Conservation (phyloP, 225 moss, liverwort and hornwort species). For the Lunularia cruciata region DNA sequence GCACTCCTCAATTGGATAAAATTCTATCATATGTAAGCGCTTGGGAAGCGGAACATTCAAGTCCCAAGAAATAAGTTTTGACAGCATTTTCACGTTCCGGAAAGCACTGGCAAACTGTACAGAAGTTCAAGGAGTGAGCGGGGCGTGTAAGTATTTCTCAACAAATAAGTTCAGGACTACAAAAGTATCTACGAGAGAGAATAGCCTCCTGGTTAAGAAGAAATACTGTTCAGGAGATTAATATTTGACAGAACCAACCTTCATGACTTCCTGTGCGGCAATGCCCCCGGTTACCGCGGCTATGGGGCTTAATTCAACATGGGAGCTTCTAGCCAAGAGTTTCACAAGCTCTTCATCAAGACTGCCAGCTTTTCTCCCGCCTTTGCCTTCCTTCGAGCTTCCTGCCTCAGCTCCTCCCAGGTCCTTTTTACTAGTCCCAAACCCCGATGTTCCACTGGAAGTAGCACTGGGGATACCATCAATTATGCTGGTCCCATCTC, state of each 20-base stretch:
- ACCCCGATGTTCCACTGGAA: conserved; percentile 38
- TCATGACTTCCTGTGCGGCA: conserved; percentile 90
- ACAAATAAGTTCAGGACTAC: no score
- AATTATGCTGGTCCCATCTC: conserved; percentile 51
- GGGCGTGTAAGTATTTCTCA: no score
- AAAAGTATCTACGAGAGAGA: no score
- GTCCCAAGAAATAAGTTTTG: no score
- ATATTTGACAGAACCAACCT: conserved; percentile 63
- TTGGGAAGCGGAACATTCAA: no score
- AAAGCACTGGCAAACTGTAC: no score
- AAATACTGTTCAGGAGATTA: no score
- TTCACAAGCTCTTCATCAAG: conserved; percentile 63
- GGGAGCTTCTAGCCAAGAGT: conserved; percentile 60
- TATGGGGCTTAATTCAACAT: conserved; percentile 79
- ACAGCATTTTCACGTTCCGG: no score
- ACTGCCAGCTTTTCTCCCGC: conserved; percentile 33
- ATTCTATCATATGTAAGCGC: no score
- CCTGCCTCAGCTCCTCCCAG: conserved; percentile 38
- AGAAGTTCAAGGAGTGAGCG: no score
- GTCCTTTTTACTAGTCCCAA: conserved; percentile 44
- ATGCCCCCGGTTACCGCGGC: conserved; percentile 86
- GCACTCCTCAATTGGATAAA: no score
- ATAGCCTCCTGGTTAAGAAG: no score
- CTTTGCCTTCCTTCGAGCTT: conserved; percentile 34
- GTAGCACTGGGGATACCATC: conserved; percentile 37